Percentiles rank a stretch among this genome's conserved stretches.
Evolutionary conservation across 2,329 filamentous ascomycete species (phyloP).

Genomic region (Pseudodiploospora longispora): DNA sequence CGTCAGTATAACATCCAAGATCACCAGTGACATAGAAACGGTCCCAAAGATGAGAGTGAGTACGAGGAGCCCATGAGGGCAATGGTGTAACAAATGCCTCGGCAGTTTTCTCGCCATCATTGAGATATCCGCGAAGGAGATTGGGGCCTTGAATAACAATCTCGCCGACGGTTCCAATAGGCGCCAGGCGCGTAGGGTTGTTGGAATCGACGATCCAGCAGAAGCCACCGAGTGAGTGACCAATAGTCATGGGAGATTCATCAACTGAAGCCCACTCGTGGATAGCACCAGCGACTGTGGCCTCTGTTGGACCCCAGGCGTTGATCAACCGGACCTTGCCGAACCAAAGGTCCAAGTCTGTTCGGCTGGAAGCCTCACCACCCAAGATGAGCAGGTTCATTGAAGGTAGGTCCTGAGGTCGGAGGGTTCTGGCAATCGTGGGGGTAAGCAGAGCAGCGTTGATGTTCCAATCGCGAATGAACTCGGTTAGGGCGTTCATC

Average conservation of each 20-base stretch:
- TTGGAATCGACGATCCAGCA: constrained; percentile 6
- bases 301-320: background rate
- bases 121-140: constrained; percentile 1
- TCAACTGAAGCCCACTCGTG: background rate
- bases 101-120: background rate
- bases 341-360: too few species aligned
- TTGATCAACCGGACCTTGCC: too few species aligned
- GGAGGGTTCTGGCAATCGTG: background rate
- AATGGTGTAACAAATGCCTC: background rate
- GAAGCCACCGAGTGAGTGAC: background rate
- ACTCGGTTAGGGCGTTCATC: constrained; percentile 6
- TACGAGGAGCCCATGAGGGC: background rate
- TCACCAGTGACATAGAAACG: constrained; percentile 4
- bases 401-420: background rate
- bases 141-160: constrained; percentile 3
- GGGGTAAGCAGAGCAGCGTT: constrained; percentile 7
- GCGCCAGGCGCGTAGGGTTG: background rate
- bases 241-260: constrained; percentile 2
- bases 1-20: constrained; percentile 1
- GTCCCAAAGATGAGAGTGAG: background rate
- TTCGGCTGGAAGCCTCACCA: too few species aligned
- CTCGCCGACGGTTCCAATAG: constrained; percentile 1
- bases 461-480: constrained; percentile 1
- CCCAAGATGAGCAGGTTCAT: too few species aligned
- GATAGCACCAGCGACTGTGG: background rate